Conservation (phyloP, 1,284 basidiomycete species). For the Rhodofomes roseus region DNA sequence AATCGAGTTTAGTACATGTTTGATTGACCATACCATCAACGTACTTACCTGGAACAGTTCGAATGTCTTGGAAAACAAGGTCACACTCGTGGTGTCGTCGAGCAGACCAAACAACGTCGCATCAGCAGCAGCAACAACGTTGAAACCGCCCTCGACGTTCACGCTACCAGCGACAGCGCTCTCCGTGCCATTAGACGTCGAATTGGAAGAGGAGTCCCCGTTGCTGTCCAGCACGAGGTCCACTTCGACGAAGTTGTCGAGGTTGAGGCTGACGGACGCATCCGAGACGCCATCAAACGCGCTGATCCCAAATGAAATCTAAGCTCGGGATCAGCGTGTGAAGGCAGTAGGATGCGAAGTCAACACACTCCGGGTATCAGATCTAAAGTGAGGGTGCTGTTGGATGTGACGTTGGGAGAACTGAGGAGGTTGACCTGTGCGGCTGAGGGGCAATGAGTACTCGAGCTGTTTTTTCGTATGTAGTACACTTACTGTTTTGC, state of each 20-base stretch:
- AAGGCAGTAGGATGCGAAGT: neutral
- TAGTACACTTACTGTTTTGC: constrained; percentile 27
- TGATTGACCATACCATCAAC: neutral
- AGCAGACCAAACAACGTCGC: constrained; percentile 1
- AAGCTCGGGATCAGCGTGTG: neutral
- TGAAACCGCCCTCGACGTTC: constrained; percentile 2
- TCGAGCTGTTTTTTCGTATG: neutral
- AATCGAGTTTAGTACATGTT: neutral
- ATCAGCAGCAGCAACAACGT: constrained; percentile 1
- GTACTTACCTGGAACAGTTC: constrained; percentile 2
- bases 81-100: neutral
- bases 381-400: constrained; percentile 35
- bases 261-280: constrained; percentile 40
- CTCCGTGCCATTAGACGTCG: neutral
- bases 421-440: neutral
- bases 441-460: neutral
- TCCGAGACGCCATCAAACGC: constrained; percentile 34
- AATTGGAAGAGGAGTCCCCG: constrained; percentile 1
- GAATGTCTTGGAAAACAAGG: constrained; percentile 6
- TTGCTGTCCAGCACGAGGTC: constrained; percentile 31
- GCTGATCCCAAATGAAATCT: constrained; percentile 39
- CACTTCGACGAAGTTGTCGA: constrained; percentile 41
- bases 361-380: constrained; percentile 39
- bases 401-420: neutral
- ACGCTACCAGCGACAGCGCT: neutral